Percentiles rank a stretch among this genome's conserved stretches.
Evolutionary conservation across 1,139 yeast genomes (phyloP).

Genomic region (Debaryomyces robertsiae): DNA sequence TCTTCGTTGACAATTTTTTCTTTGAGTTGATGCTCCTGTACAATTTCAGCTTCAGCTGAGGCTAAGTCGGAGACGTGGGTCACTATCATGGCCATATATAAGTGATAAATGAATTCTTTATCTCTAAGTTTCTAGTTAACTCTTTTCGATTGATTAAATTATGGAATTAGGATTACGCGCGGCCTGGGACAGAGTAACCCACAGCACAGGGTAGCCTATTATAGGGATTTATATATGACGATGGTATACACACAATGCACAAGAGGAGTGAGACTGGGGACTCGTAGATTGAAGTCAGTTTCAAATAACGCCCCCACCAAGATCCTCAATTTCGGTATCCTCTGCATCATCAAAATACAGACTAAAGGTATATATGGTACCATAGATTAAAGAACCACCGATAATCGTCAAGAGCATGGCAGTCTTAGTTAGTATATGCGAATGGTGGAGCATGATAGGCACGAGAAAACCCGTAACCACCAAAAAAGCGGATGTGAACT

Average conservation of each 20-base stretch:
- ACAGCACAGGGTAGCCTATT: neutral
- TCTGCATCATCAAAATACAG: slow-evolving; percentile 66
- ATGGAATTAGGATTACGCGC: slow-evolving; percentile 8
- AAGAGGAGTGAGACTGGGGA: neutral
- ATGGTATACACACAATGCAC: neutral
- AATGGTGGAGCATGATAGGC: slow-evolving; percentile 68
- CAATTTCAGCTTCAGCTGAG: slow-evolving; percentile 35
- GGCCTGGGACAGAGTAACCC: too few species aligned
- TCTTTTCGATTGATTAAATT: slow-evolving; percentile 3
- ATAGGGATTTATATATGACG: slow-evolving; percentile 5
- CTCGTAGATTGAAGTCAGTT: too few species aligned
- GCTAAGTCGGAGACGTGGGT: slow-evolving; percentile 18
- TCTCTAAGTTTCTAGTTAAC: too few species aligned
- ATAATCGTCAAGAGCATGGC: slow-evolving; percentile 65
- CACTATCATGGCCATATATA: slow-evolving; percentile 10
- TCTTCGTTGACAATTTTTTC: slow-evolving; percentile 65
- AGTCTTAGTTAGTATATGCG: slow-evolving; percentile 55
- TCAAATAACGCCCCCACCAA: slow-evolving; percentile 8
- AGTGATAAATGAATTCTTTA: neutral
- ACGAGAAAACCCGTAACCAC: slow-evolving; percentile 66
- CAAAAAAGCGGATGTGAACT: slow-evolving; percentile 67
- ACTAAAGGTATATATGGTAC: slow-evolving; percentile 73
- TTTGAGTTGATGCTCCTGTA: slow-evolving; percentile 47
- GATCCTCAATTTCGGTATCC: slow-evolving; percentile 32
- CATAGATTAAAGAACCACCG: slow-evolving; percentile 74